phyloP scores from a whole-genome alignment of 1,139 yeast genomes.

The Kodamaea fungicola region DNA sequence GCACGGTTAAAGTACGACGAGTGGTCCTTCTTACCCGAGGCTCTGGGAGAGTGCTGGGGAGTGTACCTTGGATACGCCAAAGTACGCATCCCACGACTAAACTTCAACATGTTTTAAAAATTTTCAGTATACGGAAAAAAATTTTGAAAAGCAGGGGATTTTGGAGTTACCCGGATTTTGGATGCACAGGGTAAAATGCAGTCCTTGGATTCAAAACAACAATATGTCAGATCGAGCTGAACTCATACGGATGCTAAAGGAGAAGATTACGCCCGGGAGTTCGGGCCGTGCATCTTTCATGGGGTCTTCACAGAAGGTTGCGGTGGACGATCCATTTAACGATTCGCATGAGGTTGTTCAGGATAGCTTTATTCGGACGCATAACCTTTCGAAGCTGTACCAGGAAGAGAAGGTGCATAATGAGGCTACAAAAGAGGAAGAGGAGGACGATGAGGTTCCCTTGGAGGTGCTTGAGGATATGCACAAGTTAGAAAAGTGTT shows the following conservation, averaged over 20 bases:
- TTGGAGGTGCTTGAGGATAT: slow-evolving; percentile 65
- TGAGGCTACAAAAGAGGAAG: not conserved
- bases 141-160: too few relatives aligned
- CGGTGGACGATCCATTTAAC: slow-evolving; percentile 21
- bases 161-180: too few relatives aligned
- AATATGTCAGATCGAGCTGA: slow-evolving; percentile 7
- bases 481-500: slow-evolving; percentile 56
- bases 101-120: not conserved
- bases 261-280: slow-evolving; percentile 11
- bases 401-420: not conserved
- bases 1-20: slow-evolving; percentile 28
- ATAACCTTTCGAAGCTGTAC: slow-evolving; percentile 11
- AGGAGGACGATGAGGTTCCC: slow-evolving; percentile 40
- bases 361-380: slow-evolving; percentile 12
- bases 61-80: slow-evolving; percentile 22
- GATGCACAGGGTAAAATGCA: too few relatives aligned
- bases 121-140: not conserved
- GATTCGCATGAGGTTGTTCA: slow-evolving; percentile 10
- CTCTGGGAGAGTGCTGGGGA: slow-evolving; percentile 18
- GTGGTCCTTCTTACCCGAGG: slow-evolving; percentile 24
- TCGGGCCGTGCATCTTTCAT: not conserved
- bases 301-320: slow-evolving; percentile 1
- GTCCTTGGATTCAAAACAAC: not conserved
- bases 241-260: slow-evolving; percentile 11
- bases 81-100: slow-evolving; percentile 13